Percentiles rank a stretch among this genome's conserved stretches.
Conservation (phyloP, 2,329 filamentous ascomycete genomes). For the Aspergillus felis region DNA sequence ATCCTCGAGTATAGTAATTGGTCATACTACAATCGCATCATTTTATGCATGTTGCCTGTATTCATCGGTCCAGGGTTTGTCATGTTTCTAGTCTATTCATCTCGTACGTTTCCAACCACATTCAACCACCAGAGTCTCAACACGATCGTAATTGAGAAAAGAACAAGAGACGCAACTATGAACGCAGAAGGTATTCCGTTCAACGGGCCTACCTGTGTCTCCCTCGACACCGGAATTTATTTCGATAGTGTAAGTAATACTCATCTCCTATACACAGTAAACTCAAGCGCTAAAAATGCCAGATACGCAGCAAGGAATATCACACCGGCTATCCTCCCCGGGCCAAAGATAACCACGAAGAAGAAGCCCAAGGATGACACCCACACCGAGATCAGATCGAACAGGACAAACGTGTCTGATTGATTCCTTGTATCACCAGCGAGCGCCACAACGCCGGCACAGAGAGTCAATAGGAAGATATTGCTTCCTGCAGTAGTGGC, state of each 20-base stretch:
- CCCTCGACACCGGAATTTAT: neutral
- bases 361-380: conserved; percentile 12
- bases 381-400: conserved; percentile 23
- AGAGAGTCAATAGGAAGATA: conserved; percentile 52
- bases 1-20: no score
- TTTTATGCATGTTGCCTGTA: no score
- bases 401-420: conserved; percentile 16
- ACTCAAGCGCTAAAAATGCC: conserved; percentile 33
- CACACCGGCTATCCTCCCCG: conserved; percentile 15
- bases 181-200: no score
- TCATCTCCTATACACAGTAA: conserved; percentile 17
- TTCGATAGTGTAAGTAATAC: no score
- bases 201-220: neutral
- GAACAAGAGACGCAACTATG: no score
- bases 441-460: conserved; percentile 34
- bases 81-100: no score
- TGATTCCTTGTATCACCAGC: conserved; percentile 1
- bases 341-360: conserved; percentile 14
- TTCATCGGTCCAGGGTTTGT: no score
- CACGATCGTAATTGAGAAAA: no score
- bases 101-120: no score
- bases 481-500: conserved; percentile 54
- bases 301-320: conserved; percentile 31
- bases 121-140: no score
- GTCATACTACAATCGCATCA: no score